These are phyloP conservation scores for Thielaviopsis euricoi DNA, from an alignment of 2,329 filamentous ascomycete species.

Conservation along the genomic window DNA sequence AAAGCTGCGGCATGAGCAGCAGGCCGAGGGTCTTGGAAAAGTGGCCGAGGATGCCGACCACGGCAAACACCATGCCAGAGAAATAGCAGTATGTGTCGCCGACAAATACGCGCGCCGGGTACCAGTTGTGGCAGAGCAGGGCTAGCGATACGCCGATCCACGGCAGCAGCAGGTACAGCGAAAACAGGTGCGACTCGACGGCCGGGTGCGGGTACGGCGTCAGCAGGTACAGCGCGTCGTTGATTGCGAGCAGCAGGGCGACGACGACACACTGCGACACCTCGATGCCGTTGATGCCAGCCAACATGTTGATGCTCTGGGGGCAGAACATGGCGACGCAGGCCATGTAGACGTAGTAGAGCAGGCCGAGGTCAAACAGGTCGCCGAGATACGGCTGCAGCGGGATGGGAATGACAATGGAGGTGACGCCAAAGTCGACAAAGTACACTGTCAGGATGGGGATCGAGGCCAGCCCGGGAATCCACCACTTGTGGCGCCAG, in stretches of 20 bases:
- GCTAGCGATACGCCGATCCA: constrained; percentile 87
- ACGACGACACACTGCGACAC: constrained; percentile 88
- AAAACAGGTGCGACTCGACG: constrained; percentile 90
- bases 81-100: constrained; percentile 99
- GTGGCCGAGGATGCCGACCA: constrained; percentile 90
- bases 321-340: constrained; percentile 93
- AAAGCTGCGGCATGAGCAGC: constrained; percentile 80
- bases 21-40: constrained; percentile 94
- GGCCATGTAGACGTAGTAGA: constrained; percentile 97
- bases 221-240: constrained; percentile 77
- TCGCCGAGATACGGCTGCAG: constrained; percentile 73
- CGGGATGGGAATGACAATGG: constrained; percentile 77
- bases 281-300: constrained; percentile 97
- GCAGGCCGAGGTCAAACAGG: constrained; percentile 62
- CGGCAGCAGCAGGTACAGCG: constrained; percentile 81
- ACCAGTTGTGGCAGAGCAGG: constrained; percentile 85
- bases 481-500: constrained; percentile 98
- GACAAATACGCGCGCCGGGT: constrained; percentile 85
- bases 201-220: constrained; percentile 79
- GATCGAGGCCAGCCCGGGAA: constrained; percentile 83
- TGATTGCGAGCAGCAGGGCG: constrained; percentile 64
- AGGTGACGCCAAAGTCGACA: constrained; percentile 94
- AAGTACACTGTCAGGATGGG: constrained; percentile 95
- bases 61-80: constrained; percentile 95
- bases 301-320: constrained; percentile 99